These are phyloP conservation scores for Candida tibetensis DNA, from an alignment of 805 yeast genomes.

Conservation along the genomic window DNA sequence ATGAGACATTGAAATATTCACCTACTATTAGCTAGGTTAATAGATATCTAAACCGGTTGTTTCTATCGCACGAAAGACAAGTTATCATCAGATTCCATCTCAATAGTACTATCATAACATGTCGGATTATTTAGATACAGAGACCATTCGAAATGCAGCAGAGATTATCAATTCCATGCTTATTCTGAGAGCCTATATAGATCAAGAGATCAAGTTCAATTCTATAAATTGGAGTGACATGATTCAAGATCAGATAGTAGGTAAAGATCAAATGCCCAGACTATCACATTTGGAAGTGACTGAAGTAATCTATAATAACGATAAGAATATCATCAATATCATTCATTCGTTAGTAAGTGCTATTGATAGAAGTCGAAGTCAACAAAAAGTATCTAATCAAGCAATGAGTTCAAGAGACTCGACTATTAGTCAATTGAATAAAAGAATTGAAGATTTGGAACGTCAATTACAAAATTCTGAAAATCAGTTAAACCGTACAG, in stretches of 20 bases:
- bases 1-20: too few relatives aligned
- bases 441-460: constrained; percentile 21
- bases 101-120: too few relatives aligned
- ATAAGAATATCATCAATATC: constrained; percentile 32
- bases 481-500: constrained; percentile 13
- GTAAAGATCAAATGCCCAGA: constrained; percentile 8
- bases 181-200: constrained; percentile 33
- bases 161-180: constrained; percentile 35
- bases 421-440: constrained; percentile 22
- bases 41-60: too few relatives aligned
- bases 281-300: constrained; percentile 21
- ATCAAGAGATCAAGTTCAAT: constrained; percentile 28
- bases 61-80: too few relatives aligned
- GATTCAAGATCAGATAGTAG: constrained; percentile 22
- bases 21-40: too few relatives aligned
- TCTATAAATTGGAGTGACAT: constrained; percentile 35
- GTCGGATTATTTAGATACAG: constrained; percentile 23
- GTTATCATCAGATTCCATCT: too few relatives aligned
- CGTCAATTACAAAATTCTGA: constrained; percentile 17
- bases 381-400: constrained; percentile 29
- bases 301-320: constrained; percentile 32
- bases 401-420: constrained; percentile 28
- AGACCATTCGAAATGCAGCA: constrained; percentile 36
- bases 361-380: constrained; percentile 30
- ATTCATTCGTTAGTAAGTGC: constrained; percentile 31